These are phyloP conservation scores for Aphanomyces astaci DNA, from an alignment of 352 stramenopile species.

Conservation along the genomic window DNA sequence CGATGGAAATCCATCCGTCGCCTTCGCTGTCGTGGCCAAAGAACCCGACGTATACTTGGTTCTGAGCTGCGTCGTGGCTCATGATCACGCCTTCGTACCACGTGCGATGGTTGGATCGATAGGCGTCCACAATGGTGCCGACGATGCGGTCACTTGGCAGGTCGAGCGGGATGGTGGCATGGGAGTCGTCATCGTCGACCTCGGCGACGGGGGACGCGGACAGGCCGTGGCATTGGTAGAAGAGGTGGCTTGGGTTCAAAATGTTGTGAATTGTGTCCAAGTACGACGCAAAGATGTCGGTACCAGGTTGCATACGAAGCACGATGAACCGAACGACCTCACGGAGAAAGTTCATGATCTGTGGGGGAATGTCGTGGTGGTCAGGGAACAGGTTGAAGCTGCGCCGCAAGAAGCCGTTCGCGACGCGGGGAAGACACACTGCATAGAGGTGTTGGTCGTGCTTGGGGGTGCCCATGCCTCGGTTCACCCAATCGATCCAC, in stretches of 20 bases:
- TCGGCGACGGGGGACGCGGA: neutral
- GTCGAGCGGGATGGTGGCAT: neutral
- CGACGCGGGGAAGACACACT: constrained; percentile 10
- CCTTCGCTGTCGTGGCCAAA: neutral
- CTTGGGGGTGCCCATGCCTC: constrained; percentile 2
- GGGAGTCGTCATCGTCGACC: neutral
- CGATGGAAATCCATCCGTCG: constrained; percentile 10
- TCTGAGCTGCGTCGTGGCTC: neutral
- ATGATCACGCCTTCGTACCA: constrained; percentile 16
- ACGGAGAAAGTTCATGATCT: constrained; percentile 8
- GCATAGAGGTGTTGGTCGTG: constrained; percentile 19
- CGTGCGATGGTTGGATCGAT: neutral
- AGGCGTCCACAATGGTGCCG: constrained; percentile 11
- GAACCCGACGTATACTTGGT: constrained; percentile 17
- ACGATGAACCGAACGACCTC: constrained; percentile 2
- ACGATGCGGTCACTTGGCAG: neutral
- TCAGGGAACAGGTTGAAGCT: constrained; percentile 15
- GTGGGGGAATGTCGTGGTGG: neutral
- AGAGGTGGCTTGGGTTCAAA: constrained; percentile 12
- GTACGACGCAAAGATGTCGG: neutral
- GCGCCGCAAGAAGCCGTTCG: constrained; percentile 21
- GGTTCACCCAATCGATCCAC: constrained; percentile 23
- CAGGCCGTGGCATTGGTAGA: constrained; percentile 21
- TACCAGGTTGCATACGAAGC: neutral
- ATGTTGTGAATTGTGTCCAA: constrained; percentile 16